These are phyloP conservation scores for Trypanosoma vivax DNA, from an alignment of 208 protist species.

Conservation along the genomic window DNA sequence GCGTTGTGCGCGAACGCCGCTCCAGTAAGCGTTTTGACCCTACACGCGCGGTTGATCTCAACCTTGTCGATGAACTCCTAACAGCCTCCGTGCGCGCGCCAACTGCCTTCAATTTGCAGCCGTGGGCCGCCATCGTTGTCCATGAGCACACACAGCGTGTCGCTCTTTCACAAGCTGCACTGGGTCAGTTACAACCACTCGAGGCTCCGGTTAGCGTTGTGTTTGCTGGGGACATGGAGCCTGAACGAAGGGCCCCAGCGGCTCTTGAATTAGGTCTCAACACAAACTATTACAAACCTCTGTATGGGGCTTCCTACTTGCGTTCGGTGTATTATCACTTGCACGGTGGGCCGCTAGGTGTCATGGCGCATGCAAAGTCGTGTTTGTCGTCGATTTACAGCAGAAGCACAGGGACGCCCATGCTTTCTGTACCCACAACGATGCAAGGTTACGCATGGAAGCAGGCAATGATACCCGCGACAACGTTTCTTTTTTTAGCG, in stretches of 20 bases:
- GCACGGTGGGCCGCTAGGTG: conserved; percentile 46
- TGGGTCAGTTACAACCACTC: conserved; percentile 65
- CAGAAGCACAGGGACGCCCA: conserved; percentile 31
- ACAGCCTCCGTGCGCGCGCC: conserved; percentile 48
- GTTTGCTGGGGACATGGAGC: conserved; percentile 68
- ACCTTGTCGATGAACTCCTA: conserved; percentile 41
- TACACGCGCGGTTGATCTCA: conserved; percentile 23
- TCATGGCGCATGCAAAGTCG: conserved; percentile 48
- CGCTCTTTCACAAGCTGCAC: conserved; percentile 39
- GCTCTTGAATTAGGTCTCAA: conserved; percentile 59
- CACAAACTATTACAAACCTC: conserved; percentile 34
- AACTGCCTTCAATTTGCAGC: conserved; percentile 81
- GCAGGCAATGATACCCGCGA: conserved; percentile 81
- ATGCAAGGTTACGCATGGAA: conserved; percentile 81
- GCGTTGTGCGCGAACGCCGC: conserved; percentile 29
- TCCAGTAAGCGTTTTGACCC: conserved; percentile 59
- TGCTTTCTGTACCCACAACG: conserved; percentile 62
- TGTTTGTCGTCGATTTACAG: conserved; percentile 52
- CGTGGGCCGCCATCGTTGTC: conserved; percentile 81
- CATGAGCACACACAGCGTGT: conserved; percentile 26
- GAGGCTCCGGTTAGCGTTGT: conserved; percentile 64
- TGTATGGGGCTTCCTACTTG: conserved; percentile 45
- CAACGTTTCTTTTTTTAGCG: conserved; percentile 61
- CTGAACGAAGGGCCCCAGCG: conserved; percentile 53
- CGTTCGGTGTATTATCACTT: conserved; percentile 71